phyloP scores from a whole-genome alignment of 257 asterid species.

The Rehmannia glutinosa region DNA sequence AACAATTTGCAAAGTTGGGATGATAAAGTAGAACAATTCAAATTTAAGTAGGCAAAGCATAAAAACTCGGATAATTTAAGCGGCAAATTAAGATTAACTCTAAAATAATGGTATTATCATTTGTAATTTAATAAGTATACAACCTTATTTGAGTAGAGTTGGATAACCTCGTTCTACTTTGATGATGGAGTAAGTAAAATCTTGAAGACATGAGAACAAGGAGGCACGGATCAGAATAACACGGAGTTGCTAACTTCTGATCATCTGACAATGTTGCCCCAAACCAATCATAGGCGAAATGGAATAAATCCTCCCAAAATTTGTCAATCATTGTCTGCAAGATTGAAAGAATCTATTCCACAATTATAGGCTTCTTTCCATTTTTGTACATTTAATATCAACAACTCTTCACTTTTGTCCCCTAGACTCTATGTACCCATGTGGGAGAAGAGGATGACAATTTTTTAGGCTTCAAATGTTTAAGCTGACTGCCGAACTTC shows the following conservation, averaged over 20 bases:
- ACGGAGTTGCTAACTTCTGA: neutral
- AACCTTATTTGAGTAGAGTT: too few relatives aligned
- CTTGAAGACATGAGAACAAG: neutral
- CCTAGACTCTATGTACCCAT: neutral
- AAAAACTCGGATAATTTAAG: too few relatives aligned
- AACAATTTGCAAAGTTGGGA: too few relatives aligned
- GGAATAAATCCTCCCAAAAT: neutral
- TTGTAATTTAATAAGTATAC: too few relatives aligned
- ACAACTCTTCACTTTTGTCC: neutral
- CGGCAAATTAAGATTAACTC: too few relatives aligned
- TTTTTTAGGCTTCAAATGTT: too few relatives aligned
- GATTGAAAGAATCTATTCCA: conserved; percentile 1
- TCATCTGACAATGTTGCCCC: neutral
- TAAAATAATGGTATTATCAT: too few relatives aligned
- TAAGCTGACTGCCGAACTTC: too few relatives aligned
- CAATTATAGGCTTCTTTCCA: neutral
- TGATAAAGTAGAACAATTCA: too few relatives aligned
- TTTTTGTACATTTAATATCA: neutral
- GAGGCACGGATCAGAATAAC: neutral
- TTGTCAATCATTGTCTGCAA: neutral
- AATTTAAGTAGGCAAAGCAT: too few relatives aligned
- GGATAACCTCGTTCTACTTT: too few relatives aligned
- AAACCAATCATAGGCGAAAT: neutral
- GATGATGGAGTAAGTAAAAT: neutral
- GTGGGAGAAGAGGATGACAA: too few relatives aligned